phyloP scores from a whole-genome alignment of 495 filamentous ascomycete species.

The Daldinia grandis region DNA sequence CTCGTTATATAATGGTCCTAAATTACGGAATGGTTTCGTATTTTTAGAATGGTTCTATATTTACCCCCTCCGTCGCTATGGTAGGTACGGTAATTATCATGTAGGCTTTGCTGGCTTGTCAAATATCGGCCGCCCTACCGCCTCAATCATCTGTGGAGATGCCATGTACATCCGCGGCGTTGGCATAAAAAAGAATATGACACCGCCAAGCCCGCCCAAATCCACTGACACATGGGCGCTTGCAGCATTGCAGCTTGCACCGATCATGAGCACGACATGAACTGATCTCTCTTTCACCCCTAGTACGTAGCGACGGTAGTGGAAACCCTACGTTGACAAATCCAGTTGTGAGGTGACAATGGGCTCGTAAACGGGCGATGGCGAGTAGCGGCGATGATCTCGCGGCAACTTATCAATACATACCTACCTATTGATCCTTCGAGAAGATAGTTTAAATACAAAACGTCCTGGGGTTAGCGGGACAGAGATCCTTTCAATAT shows the following conservation, averaged over 20 bases:
- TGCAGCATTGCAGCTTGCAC: slow-evolving; percentile 34
- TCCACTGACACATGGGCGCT: slow-evolving; percentile 40
- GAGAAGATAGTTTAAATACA: slow-evolving; percentile 6
- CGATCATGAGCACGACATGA: slow-evolving; percentile 39
- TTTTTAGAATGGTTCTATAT: too few relatives aligned
- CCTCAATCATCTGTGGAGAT: slow-evolving; percentile 2
- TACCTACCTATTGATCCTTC: slow-evolving; percentile 5
- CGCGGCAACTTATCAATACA: slow-evolving; percentile 1
- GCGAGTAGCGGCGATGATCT: slow-evolving; percentile 1
- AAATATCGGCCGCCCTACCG: slow-evolving; percentile 10
- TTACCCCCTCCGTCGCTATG: too few relatives aligned
- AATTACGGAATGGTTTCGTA: too few relatives aligned
- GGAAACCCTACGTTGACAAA: neutral
- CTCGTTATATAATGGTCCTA: too few relatives aligned
- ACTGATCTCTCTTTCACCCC: slow-evolving; percentile 28
- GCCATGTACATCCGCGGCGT: slow-evolving; percentile 3
- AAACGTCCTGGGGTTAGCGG: slow-evolving; percentile 13
- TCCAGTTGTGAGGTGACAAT: slow-evolving; percentile 2
- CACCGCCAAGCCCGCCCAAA: slow-evolving; percentile 32
- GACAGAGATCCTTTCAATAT: slow-evolving; percentile 16
- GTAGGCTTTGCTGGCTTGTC: slow-evolving; percentile 9
- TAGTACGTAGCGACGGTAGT: neutral
- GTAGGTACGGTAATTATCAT: too few relatives aligned
- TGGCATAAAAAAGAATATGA: slow-evolving; percentile 9
- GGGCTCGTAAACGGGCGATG: slow-evolving; percentile 8